Evolutionary conservation across 192 early-diverging fungal genomes (phyloP), one percentile per base, ranked within the genome.

Genomic region (Backusella australiensis): DNA sequence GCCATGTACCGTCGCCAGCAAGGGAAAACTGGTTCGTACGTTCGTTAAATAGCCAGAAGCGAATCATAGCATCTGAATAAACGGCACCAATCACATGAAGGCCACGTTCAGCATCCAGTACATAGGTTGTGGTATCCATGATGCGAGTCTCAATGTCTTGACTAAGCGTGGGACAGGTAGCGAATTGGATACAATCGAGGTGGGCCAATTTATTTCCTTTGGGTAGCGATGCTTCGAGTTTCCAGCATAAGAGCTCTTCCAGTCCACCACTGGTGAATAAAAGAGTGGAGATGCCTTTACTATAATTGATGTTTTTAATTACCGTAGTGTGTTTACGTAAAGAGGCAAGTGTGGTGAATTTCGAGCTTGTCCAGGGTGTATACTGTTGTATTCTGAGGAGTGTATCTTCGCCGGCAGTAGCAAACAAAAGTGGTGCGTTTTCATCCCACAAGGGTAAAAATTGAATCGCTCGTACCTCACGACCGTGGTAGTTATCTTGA

Each of bases 11-110:
- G 42, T 85, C 80, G 14, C 80, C 86, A 19, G 88, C 74, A 42
- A 89, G 69, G 3, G 78, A 77, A 67, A 94, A 91, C 11, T 77
- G 38, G 23, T 77, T 75, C n/a, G 76, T 74, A 1, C 23, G 41
- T 70, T 90, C 90, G 69, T 89, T 85, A 85, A 87, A 93, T 15
- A 85, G n/a, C 89, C 89, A 92, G 29, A 91, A 39, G 21, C 88
- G 67, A 15, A 93, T 75, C 14, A 87, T 86, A 0, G 89, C 84
- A 79, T 97, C 94, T 0, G 95, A 96, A 75, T 92, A 94, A 0
- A 85, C 94, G 6, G 93, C 88, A 8, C 87, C 90, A 29, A 94
- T 78, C 66, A 91, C 72, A 75, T 92, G 87, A 17, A 83, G 21
- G 3, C 81, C 84, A 12, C 59, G 52, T 17, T 29, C 34, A 11